phyloP scores from a whole-genome alignment of 1,139 yeast genomes.

The Nakaseomyces delphensis region DNA sequence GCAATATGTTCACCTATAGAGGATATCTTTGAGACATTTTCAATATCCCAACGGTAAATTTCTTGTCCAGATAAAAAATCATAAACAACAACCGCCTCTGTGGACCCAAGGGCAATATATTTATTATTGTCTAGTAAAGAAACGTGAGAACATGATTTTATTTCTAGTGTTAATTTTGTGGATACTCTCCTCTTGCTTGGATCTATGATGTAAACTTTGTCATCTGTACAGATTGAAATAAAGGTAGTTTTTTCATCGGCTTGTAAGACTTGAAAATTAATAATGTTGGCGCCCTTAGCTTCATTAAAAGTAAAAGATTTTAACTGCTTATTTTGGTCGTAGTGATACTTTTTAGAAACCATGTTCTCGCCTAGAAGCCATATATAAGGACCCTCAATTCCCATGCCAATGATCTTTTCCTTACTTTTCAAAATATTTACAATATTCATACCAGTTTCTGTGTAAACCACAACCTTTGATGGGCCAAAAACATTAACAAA shows the following conservation, averaged over 20 bases:
- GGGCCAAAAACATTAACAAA: slow-evolving; percentile 26
- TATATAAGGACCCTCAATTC: slow-evolving; percentile 19
- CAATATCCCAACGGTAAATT: not conserved
- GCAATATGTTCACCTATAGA: slow-evolving; percentile 17
- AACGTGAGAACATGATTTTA: slow-evolving; percentile 3
- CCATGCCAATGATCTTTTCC: slow-evolving; percentile 23
- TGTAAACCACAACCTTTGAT: slow-evolving; percentile 28
- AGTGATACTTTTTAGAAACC: slow-evolving; percentile 27
- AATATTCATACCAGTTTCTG: slow-evolving; percentile 30
- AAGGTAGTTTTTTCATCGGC: slow-evolving; percentile 12
- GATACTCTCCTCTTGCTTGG: slow-evolving; percentile 31
- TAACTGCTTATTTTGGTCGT: slow-evolving; percentile 24
- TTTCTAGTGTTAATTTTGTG: slow-evolving; percentile 20
- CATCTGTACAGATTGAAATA: slow-evolving; percentile 19
- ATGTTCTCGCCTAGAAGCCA: slow-evolving; percentile 30
- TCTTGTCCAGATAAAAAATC: slow-evolving; percentile 8
- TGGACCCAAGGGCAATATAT: slow-evolving; percentile 19
- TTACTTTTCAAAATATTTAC: slow-evolving; percentile 30
- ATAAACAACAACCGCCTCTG: slow-evolving; percentile 17
- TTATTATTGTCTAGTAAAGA: slow-evolving; percentile 17
- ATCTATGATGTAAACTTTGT: slow-evolving; percentile 26
- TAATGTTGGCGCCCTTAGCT: slow-evolving; percentile 26
- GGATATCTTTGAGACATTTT: slow-evolving; percentile 11
- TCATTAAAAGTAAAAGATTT: slow-evolving; percentile 30
- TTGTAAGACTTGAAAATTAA: slow-evolving; percentile 22